Evolutionary conservation across 345 rosid genomes (phyloP).

Genomic region (Citrus unshiu): DNA sequence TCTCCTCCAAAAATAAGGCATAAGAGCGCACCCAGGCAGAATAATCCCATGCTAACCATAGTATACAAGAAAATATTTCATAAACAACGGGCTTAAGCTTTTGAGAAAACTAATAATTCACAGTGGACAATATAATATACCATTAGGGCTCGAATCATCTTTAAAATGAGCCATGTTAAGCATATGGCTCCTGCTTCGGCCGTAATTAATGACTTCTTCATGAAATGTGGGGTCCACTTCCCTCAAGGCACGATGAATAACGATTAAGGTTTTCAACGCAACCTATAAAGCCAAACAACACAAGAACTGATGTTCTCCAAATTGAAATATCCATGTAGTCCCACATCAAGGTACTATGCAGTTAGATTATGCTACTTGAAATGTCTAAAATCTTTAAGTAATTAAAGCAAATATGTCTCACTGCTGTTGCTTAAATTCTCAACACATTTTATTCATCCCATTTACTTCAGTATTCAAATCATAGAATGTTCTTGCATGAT

Average conservation of each 20-base stretch:
- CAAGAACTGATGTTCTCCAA: conserved; percentile 1
- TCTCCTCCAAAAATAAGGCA: conserved; percentile 92
- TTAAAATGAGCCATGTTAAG: conserved; percentile 96
- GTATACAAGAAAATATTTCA: conserved; percentile 17
- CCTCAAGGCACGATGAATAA: conserved; percentile 94
- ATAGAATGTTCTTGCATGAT: not conserved
- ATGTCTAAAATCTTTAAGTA: not conserved
- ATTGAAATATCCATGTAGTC: not conserved
- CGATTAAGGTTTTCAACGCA: conserved; percentile 85
- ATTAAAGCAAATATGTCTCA: not conserved
- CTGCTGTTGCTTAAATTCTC: not conserved
- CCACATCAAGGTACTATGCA: not conserved
- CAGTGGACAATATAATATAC: conserved; percentile 31
- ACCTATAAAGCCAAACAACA: conserved; percentile 45
- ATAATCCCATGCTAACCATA: conserved; percentile 81
- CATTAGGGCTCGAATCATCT: conserved; percentile 95
- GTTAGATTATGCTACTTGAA: not conserved
- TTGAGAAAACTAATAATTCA: conserved; percentile 10
- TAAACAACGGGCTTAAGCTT: conserved; percentile 3
- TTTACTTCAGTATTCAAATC: not conserved
- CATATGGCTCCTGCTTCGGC: conserved; percentile 89
- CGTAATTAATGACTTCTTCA: conserved; percentile 92
- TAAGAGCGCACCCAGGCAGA: conserved; percentile 94
- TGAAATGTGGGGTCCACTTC: conserved; percentile 98
- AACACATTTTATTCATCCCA: not conserved